Conservation (phyloP, 2,329 filamentous ascomycete species). For the Fusarium sp. region DNA sequence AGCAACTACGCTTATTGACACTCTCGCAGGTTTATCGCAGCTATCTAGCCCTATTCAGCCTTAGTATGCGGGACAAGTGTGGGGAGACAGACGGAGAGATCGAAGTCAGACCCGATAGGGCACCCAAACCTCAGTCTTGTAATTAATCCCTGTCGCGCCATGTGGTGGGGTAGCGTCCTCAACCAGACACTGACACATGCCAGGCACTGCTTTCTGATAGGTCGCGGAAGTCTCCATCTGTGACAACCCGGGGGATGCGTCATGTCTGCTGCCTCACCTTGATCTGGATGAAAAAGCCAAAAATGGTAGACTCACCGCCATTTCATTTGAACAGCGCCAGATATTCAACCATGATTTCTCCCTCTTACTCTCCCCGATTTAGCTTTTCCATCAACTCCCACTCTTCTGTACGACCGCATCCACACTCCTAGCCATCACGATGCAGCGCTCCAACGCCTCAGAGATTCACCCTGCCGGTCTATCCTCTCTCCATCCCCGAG, state of each 20-base stretch:
- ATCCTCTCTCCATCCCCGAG: background rate
- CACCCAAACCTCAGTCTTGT: background rate
- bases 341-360: rapidly evolving
- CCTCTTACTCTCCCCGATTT: background rate
- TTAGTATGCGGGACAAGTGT: too few species aligned
- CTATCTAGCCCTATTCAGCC: too few species aligned
- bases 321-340: rapidly evolving
- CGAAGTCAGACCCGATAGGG: background rate
- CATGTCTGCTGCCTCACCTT: background rate
- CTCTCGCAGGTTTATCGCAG: too few species aligned
- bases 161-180: background rate
- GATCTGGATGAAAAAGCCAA: rapidly evolving
- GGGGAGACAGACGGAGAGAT: background rate
- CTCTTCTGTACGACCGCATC: too few species aligned
- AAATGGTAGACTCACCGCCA: background rate
- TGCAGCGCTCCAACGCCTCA: rapidly evolving
- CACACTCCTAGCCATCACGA: background rate
- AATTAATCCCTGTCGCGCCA: background rate
- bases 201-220: background rate
- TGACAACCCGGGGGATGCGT: background rate
- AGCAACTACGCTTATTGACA: too few species aligned
- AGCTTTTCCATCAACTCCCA: rapidly evolving
- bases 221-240: background rate
- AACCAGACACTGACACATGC: background rate
- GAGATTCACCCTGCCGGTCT: background rate